Evolutionary conservation across 192 early-diverging fungal genomes (phyloP).

Genomic region (Coemansia pectinata): DNA sequence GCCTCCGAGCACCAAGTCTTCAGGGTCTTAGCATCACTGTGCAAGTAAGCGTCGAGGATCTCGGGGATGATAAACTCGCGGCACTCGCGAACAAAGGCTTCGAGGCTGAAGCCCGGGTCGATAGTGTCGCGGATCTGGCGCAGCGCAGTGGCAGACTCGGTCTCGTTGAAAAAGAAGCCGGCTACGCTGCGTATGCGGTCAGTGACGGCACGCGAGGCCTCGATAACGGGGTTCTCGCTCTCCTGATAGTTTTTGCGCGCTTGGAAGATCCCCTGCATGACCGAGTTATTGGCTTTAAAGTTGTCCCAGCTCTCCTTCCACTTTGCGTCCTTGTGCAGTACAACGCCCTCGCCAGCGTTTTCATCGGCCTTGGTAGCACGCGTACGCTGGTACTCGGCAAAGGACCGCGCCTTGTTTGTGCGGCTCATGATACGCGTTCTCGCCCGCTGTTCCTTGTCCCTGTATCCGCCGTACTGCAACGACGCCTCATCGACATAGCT

Average conservation of each 20-base stretch:
- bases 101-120: slow-evolving; percentile 83
- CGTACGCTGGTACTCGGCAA: slow-evolving; percentile 55
- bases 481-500: slow-evolving; percentile 71
- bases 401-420: slow-evolving; percentile 44
- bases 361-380: slow-evolving; percentile 48
- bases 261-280: slow-evolving; percentile 83
- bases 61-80: slow-evolving; percentile 94
- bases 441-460: slow-evolving; percentile 70
- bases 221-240: slow-evolving; percentile 82
- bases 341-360: slow-evolving; percentile 72
- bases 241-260: slow-evolving; percentile 82
- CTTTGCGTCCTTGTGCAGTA: slow-evolving; percentile 82
- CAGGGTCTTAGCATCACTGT: slow-evolving; percentile 78
- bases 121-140: slow-evolving; percentile 73
- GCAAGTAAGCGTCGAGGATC: slow-evolving; percentile 92
- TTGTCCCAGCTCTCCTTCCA: slow-evolving; percentile 91
- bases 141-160: slow-evolving; percentile 90
- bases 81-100: slow-evolving; percentile 87
- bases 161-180: slow-evolving; percentile 86
- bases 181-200: slow-evolving; percentile 76
- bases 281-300: slow-evolving; percentile 84
- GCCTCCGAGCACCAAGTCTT: slow-evolving; percentile 95
- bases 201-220: slow-evolving; percentile 71
- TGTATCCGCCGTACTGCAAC: slow-evolving; percentile 72
- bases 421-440: slow-evolving; percentile 44